Conservation (phyloP, 2,329 filamentous ascomycete species). For the Ophiocordyceps camponoti-floridani region DNA sequence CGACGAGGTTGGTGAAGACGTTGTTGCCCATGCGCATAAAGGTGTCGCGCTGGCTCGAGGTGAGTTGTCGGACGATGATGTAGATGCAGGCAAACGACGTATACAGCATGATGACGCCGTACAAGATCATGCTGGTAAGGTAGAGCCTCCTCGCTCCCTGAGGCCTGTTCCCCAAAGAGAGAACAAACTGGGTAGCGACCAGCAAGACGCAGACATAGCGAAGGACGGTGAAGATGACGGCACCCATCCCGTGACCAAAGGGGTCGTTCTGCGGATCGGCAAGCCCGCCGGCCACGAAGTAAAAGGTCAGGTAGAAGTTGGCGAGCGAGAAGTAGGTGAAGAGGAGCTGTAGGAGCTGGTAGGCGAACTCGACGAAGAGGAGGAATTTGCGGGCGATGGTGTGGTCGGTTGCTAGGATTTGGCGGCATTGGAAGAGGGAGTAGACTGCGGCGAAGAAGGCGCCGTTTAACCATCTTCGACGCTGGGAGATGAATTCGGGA, state of each 20-base stretch:
- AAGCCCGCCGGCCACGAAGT: slow-evolving; percentile 87
- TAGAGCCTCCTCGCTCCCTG: slow-evolving; percentile 91
- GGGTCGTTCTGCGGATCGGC: slow-evolving; percentile 67
- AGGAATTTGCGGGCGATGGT: slow-evolving; percentile 76
- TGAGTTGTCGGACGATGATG: slow-evolving; percentile 72
- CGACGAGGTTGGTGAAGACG: slow-evolving; percentile 85
- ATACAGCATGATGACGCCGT: slow-evolving; percentile 87
- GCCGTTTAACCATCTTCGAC: slow-evolving; percentile 92
- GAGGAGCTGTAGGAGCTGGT: slow-evolving; percentile 78
- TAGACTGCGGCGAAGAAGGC: slow-evolving; percentile 98
- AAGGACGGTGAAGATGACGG: slow-evolving; percentile 70
- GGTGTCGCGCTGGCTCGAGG: slow-evolving; percentile 22
- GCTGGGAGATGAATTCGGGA: slow-evolving; percentile 92
- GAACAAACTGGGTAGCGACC: slow-evolving; percentile 88
- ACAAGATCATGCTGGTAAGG: slow-evolving; percentile 73
- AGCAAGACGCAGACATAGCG: slow-evolving; percentile 74
- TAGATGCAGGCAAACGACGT: slow-evolving; percentile 79
- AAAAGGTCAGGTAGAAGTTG: slow-evolving; percentile 98
- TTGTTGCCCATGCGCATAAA: slow-evolving; percentile 57
- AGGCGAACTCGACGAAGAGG: slow-evolving; percentile 86
- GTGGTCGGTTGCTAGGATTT: slow-evolving; percentile 88
- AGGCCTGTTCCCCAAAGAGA: slow-evolving; percentile 88
- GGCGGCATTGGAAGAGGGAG: slow-evolving; percentile 84
- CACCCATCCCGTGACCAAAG: slow-evolving; percentile 74
- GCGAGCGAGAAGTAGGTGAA: slow-evolving; percentile 98